Evolutionary conservation across 2,329 filamentous ascomycete species (phyloP).

Genomic region (Trichophaea hybrida): DNA sequence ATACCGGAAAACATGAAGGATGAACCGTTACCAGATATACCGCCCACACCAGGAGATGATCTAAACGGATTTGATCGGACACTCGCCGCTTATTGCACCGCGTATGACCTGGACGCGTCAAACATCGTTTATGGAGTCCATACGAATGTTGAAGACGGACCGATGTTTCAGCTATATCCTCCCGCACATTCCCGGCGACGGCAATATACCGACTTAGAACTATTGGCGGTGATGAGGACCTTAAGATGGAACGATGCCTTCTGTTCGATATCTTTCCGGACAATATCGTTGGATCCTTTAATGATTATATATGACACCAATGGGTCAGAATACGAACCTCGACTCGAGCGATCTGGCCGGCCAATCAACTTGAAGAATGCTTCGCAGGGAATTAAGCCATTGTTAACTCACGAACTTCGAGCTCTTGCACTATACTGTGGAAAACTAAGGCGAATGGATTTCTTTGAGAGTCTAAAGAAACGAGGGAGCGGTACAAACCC

Average conservation of each 20-base stretch:
- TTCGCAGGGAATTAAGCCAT: slow-evolving; percentile 31
- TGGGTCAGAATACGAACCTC: slow-evolving; percentile 48
- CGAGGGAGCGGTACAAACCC: slow-evolving; percentile 35
- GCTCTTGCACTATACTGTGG: slow-evolving; percentile 52
- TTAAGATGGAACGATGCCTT: slow-evolving; percentile 59
- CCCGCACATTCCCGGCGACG: slow-evolving; percentile 39
- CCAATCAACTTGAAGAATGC: slow-evolving; percentile 34
- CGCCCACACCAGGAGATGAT: slow-evolving; percentile 41
- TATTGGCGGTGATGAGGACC: slow-evolving; percentile 55
- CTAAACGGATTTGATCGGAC: slow-evolving; percentile 52
- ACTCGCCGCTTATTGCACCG: slow-evolving; percentile 53
- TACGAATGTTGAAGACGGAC: slow-evolving; percentile 49
- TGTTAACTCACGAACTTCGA: slow-evolving; percentile 54
- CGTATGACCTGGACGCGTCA: slow-evolving; percentile 51
- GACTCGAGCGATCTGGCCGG: slow-evolving; percentile 45
- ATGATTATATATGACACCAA: slow-evolving; percentile 46
- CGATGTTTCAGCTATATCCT: slow-evolving; percentile 49
- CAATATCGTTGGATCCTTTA: slow-evolving; percentile 49
- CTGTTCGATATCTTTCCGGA: slow-evolving; percentile 50
- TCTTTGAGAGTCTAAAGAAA: slow-evolving; percentile 45
- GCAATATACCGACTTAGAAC: slow-evolving; percentile 46
- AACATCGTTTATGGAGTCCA: slow-evolving; percentile 52
- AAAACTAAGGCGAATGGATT: slow-evolving; percentile 48
- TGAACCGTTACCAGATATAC: slow-evolving; percentile 33
- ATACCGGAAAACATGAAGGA: slow-evolving; percentile 44